Conservation (phyloP, 495 filamentous ascomycete species). For the Penicillium turbatum region DNA sequence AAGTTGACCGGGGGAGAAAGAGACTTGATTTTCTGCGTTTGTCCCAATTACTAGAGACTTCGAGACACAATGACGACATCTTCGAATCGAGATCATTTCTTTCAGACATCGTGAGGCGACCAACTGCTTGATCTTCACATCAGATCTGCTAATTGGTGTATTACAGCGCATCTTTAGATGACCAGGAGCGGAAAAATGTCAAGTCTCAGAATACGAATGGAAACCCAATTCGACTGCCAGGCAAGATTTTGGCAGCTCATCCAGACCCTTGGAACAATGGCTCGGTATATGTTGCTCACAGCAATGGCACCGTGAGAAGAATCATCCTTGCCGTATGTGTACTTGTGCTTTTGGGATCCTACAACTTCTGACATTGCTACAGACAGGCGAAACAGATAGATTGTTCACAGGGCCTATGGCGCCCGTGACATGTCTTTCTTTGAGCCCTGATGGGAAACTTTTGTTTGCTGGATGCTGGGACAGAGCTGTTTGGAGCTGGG, state of each 20-base stretch:
- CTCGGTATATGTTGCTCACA: slow-evolving; percentile 77
- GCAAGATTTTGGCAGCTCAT: slow-evolving; percentile 79
- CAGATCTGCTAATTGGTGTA: slow-evolving; percentile 9
- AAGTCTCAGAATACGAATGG: slow-evolving; percentile 84
- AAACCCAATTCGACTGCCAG: slow-evolving; percentile 70
- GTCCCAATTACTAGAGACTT: background rate
- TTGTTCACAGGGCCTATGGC: slow-evolving; percentile 70
- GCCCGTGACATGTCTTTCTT: slow-evolving; percentile 71
- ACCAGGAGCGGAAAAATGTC: slow-evolving; percentile 63
- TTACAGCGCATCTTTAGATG: slow-evolving; percentile 65
- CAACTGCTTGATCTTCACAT: background rate
- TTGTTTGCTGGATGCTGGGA: slow-evolving; percentile 93
- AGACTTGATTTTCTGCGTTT: background rate
- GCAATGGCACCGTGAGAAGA: slow-evolving; percentile 68
- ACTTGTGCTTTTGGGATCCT: slow-evolving; percentile 10
- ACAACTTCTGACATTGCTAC: slow-evolving; percentile 1
- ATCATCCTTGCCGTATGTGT: slow-evolving; percentile 73
- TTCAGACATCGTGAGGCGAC: slow-evolving; percentile 62
- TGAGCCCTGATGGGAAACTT: slow-evolving; percentile 55
- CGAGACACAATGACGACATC: slow-evolving; percentile 57
- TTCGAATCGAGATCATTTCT: slow-evolving; percentile 70
- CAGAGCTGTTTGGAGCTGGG: slow-evolving; percentile 83
- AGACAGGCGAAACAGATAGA: slow-evolving; percentile 48
- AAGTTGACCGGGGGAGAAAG: slow-evolving; percentile 4
- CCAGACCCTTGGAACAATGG: slow-evolving; percentile 58